Evolutionary conservation across 495 filamentous ascomycete species (phyloP).

Genomic region (Apodospora peruviana): DNA sequence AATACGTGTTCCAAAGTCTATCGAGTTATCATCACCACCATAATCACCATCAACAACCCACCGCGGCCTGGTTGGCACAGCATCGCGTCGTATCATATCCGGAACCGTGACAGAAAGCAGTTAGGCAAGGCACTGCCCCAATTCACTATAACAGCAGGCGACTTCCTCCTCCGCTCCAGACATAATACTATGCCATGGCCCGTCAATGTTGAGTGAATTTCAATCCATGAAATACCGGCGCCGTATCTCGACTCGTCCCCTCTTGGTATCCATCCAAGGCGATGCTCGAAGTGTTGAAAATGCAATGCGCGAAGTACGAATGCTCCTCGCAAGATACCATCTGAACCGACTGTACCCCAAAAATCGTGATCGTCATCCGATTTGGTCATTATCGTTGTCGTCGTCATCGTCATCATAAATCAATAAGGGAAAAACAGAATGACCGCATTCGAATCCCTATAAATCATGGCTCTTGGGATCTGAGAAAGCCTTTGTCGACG

Average conservation of each 20-base stretch:
- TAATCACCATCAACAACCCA: no score
- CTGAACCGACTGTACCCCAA: neutral
- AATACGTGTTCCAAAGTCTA: constrained; percentile 19
- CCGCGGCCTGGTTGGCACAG: no score
- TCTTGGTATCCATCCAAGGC: neutral
- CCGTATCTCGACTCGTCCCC: neutral
- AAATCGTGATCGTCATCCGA: constrained; percentile 5
- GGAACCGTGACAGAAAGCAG: no score
- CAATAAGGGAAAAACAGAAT: neutral
- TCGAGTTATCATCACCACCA: constrained; percentile 31
- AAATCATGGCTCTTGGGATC: no score
- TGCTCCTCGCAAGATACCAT: neutral
- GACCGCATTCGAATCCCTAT: no score
- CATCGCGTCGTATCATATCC: neutral
- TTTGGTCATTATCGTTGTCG: constrained; percentile 7
- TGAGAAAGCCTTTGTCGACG: no score
- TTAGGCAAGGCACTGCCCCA: no score
- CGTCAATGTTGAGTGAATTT: no score
- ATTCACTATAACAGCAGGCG: no score
- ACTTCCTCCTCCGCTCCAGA: no score
- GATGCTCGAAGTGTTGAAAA: neutral
- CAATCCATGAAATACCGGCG: no score
- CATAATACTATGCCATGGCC: no score
- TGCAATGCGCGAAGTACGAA: neutral
- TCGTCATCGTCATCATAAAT: constrained; percentile 1